Evolutionary conservation across 176 grass and related monocot genomes (phyloP).

Genomic region (Chloris gayana): DNA sequence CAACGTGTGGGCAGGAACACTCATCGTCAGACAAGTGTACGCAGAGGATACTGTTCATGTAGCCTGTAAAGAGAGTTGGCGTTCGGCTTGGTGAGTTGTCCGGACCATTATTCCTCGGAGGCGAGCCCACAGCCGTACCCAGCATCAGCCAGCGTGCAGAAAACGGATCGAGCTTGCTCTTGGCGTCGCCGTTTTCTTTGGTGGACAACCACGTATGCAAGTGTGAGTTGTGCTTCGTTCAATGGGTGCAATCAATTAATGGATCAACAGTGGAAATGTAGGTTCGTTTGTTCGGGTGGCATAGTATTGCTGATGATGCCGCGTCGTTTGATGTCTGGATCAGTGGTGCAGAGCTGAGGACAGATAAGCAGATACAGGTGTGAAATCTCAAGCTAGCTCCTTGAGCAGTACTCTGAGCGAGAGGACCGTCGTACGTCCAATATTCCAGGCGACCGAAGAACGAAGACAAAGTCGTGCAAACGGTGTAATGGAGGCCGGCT

Average conservation of each 20-base stretch:
- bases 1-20: background rate
- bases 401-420: too few relatives aligned
- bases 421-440: too few relatives aligned
- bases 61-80: background rate
- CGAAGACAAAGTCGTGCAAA: too few relatives aligned
- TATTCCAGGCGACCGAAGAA: too few relatives aligned
- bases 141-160: background rate
- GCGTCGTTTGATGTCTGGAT: background rate
- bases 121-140: background rate
- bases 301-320: background rate
- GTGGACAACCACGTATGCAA: background rate
- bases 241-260: background rate
- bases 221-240: background rate
- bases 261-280: background rate
- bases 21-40: background rate
- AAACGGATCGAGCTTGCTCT: background rate
- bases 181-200: slow-evolving; percentile 18
- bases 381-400: too few relatives aligned
- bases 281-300: background rate
- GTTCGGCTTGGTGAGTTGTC: background rate
- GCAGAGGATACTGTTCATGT: background rate
- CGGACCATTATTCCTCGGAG: background rate
- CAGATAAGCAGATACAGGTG: too few relatives aligned
- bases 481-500: too few relatives aligned
- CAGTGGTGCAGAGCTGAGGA: background rate